A percentile compares a stretch with the other conserved stretches of the same genome.
phyloP scores from a whole-genome alignment of 306 rosid genomes.

The Urtica urens region DNA sequence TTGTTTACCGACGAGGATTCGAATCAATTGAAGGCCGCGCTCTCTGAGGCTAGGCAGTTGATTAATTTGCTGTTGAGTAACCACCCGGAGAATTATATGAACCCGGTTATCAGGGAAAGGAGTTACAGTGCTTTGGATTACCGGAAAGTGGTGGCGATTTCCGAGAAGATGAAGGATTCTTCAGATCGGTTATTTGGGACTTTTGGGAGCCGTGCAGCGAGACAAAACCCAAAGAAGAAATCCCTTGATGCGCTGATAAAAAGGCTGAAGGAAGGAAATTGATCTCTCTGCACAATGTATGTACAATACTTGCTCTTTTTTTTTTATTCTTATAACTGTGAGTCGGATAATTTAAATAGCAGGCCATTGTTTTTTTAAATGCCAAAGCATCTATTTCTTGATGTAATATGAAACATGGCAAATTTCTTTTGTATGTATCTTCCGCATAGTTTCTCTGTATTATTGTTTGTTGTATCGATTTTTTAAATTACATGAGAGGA shows the following conservation, averaged over 20 bases:
- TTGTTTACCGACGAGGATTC: conserved; percentile 66
- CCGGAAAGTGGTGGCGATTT: conserved; percentile 66
- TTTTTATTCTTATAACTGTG: conserved; percentile 28
- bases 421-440: conserved; percentile 7
- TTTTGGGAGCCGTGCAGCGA: conserved; percentile 71
- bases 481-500: background rate
- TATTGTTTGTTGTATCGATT: conserved; percentile 2
- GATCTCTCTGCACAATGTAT: conserved; percentile 31
- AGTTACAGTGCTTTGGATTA: conserved; percentile 72
- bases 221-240: conserved; percentile 93
- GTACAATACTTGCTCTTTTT: conserved; percentile 38
- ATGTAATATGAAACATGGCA: conserved; percentile 13
- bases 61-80: conserved; percentile 72
- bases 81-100: conserved; percentile 84
- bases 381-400: conserved; percentile 17
- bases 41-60: conserved; percentile 72
- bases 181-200: conserved; percentile 88
- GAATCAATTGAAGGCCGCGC: conserved; percentile 59
- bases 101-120: conserved; percentile 92
- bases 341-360: conserved; percentile 29
- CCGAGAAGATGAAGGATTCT: conserved; percentile 83
- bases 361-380: conserved; percentile 26
- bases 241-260: conserved; percentile 58
- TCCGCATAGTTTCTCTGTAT: background rate
- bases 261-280: conserved; percentile 85